Conservation (phyloP, 1,284 basidiomycete genomes). For the Tilletiaria anomala region DNA sequence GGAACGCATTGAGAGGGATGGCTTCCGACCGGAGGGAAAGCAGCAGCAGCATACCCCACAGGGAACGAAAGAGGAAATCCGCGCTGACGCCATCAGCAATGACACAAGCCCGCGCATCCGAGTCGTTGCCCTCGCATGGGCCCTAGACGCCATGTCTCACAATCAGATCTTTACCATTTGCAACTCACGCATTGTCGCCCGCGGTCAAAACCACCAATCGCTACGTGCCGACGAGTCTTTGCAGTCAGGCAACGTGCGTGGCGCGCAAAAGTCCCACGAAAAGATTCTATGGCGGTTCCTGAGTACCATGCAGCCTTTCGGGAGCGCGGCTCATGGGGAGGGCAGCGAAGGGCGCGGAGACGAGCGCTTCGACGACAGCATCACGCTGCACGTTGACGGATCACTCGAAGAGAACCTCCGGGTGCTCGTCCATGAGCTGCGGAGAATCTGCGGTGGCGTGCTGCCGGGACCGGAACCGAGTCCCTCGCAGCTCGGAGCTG, state of each 20-base stretch:
- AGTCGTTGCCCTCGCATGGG: slow-evolving; percentile 22
- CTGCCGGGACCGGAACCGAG: slow-evolving; percentile 5
- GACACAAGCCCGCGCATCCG: slow-evolving; percentile 12
- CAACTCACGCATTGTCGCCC: slow-evolving; percentile 13
- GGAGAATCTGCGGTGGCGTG: slow-evolving; percentile 5
- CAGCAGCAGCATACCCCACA: background rate
- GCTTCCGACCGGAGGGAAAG: background rate
- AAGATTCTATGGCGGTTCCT: slow-evolving; percentile 62
- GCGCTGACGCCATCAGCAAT: background rate
- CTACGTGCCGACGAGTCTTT: slow-evolving; percentile 11
- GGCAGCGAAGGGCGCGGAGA: slow-evolving; percentile 40
- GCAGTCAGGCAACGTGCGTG: background rate
- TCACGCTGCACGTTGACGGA: slow-evolving; percentile 54
- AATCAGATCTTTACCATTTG: slow-evolving; percentile 23
- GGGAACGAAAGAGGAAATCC: background rate
- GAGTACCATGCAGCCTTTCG: slow-evolving; percentile 52
- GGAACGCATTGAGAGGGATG: background rate
- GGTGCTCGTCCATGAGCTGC: slow-evolving; percentile 4
- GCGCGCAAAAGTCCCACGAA: slow-evolving; percentile 49
- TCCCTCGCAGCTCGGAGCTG: background rate
- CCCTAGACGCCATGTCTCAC: slow-evolving; percentile 16
- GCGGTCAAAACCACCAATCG: slow-evolving; percentile 34
- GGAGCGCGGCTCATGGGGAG: slow-evolving; percentile 29
- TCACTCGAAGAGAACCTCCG: slow-evolving; percentile 12
- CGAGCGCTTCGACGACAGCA: slow-evolving; percentile 49